A percentile compares a stretch with the other conserved stretches of the same genome.
Evolutionary conservation across 495 filamentous ascomycete genomes (phyloP).

Genomic region (Penicillium cinerascens): DNA sequence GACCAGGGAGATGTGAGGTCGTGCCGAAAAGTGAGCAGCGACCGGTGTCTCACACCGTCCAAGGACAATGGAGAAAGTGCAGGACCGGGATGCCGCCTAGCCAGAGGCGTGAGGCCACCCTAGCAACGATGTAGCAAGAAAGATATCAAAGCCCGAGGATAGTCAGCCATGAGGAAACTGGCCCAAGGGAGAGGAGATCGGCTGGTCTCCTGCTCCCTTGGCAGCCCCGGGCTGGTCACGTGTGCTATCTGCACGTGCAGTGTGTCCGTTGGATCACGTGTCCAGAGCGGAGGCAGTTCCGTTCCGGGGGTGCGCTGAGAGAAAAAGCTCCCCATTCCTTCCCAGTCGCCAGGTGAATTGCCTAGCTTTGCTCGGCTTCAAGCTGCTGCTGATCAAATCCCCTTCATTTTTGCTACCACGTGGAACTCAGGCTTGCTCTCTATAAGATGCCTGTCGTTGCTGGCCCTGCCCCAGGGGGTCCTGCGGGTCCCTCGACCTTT

Average conservation of each 20-base stretch:
- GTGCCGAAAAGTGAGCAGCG: conserved; percentile 30
- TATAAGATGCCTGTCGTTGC: conserved; percentile 70
- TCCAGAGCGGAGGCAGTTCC: no score
- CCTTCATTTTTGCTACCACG: no score
- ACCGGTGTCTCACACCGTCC: conserved; percentile 30
- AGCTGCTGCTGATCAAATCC: conserved; percentile 5
- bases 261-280: conserved; percentile 19
- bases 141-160: conserved; percentile 24
- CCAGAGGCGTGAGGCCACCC: conserved; percentile 31
- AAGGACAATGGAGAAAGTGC: conserved; percentile 28
- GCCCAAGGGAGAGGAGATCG: conserved; percentile 21
- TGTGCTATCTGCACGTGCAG: conserved; percentile 18
- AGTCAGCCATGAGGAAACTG: conserved; percentile 22
- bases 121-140: conserved; percentile 18
- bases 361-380: background rate
- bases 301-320: conserved; percentile 8
- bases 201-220: conserved; percentile 23
- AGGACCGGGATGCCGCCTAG: conserved; percentile 37
- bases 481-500: conserved; percentile 71
- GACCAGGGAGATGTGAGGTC: conserved; percentile 36
- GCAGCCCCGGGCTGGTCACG: conserved; percentile 19
- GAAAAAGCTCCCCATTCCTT: conserved; percentile 12
- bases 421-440: no score
- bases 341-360: background rate
- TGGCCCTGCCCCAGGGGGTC: conserved; percentile 46